Percentiles rank a stretch among this genome's conserved stretches.
These are phyloP conservation scores for Casuarina equisetifolia DNA, from an alignment of 306 rosid species.

Conservation along the genomic window DNA sequence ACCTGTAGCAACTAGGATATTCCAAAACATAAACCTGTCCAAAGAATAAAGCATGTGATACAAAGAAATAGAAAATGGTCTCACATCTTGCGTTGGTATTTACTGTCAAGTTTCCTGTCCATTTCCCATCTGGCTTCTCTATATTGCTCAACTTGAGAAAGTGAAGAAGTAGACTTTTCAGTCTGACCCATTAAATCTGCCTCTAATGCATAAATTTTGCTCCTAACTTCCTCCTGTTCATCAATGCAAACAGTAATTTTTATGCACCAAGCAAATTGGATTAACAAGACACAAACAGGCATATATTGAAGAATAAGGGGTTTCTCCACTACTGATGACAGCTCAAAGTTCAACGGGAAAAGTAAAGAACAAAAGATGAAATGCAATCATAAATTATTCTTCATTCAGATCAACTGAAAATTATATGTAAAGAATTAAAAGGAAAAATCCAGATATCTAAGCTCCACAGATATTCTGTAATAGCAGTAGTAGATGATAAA, in stretches of 20 bases:
- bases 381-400: not conserved
- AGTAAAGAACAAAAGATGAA: not conserved
- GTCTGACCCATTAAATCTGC: conserved; percentile 51
- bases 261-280: conserved; percentile 1
- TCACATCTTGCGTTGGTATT: conserved; percentile 82
- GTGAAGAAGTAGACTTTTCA: conserved; percentile 55
- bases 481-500: not conserved
- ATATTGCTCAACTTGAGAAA: conserved; percentile 60
- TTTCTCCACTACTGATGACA: not conserved
- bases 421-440: not conserved
- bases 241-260: conserved; percentile 5
- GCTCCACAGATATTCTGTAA: not conserved
- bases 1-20: not conserved
- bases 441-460: not conserved
- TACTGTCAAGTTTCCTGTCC: conserved; percentile 76
- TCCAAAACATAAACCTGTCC: not conserved
- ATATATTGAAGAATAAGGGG: not conserved
- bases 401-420: not conserved
- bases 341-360: not conserved
- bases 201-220: conserved; percentile 61
- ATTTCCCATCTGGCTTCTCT: conserved; percentile 73
- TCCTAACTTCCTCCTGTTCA: conserved; percentile 78
- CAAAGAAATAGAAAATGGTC: conserved; percentile 22
- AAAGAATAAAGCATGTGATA: conserved; percentile 5
- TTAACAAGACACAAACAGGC: not conserved